These are phyloP conservation scores for Suhomyces prunicola DNA, from an alignment of 805 yeast species.

Conservation along the genomic window DNA sequence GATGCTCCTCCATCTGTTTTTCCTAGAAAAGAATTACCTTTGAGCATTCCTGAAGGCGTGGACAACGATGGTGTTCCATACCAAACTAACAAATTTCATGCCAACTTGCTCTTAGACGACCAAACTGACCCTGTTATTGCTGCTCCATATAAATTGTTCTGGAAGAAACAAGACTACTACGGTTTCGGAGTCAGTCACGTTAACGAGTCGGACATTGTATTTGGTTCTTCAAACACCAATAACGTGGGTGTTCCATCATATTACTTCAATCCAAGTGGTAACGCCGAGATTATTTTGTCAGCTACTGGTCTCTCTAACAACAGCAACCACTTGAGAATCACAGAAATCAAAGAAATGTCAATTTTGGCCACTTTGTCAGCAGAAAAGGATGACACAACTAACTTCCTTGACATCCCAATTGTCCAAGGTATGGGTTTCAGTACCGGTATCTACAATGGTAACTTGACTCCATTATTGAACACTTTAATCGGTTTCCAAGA, in stretches of 20 bases:
- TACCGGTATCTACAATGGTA: constrained; percentile 51
- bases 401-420: constrained; percentile 46
- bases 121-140: constrained; percentile 57
- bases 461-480: constrained; percentile 48
- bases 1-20: constrained; percentile 45
- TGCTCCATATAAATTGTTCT: constrained; percentile 66
- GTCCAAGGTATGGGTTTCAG: constrained; percentile 62
- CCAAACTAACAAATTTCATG: constrained; percentile 76
- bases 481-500: constrained; percentile 45
- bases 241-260: constrained; percentile 41
- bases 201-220: constrained; percentile 38
- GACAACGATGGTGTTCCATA: constrained; percentile 41
- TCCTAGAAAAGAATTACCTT: constrained; percentile 42
- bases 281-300: constrained; percentile 55
- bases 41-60: constrained; percentile 47
- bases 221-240: constrained; percentile 46
- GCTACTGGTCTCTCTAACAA: constrained; percentile 44
- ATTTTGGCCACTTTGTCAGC: constrained; percentile 43
- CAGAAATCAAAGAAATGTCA: constrained; percentile 50
- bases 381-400: constrained; percentile 22
- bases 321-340: constrained; percentile 39
- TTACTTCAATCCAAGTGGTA: constrained; percentile 54
- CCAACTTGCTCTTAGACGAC: constrained; percentile 55
- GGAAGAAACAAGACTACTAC: constrained; percentile 42
- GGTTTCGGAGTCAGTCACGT: constrained; percentile 68